Base-by-base conservation (phyloP, 306 rosid species). In the Medicago ruthenica region DNA sequence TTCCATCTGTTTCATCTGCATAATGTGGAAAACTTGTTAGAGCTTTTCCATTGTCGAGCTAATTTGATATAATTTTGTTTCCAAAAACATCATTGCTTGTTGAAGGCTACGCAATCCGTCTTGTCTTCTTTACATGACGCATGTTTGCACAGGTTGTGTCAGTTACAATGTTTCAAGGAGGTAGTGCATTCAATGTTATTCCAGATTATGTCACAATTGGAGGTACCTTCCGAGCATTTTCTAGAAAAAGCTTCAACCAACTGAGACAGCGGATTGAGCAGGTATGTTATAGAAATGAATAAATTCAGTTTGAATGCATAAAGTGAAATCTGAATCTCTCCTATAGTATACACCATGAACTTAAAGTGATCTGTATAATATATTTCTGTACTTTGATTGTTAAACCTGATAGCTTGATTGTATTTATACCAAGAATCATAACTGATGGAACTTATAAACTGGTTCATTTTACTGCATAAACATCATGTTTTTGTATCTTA, bases 221-320 rank as follows among this genome's bases (percentile, higher is more conserved):
- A n/a, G n/a, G n/a, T n/a, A n/a, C n/a, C n/a, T n/a, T n/a, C n/a
- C n/a, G n/a, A n/a, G n/a, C n/a, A n/a, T n/a, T n/a, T n/a, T n/a
- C n/a, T n/a, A n/a, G n/a, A n/a, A n/a, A n/a, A n/a, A n/a, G n/a
- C n/a, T n/a, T n/a, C n/a, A n/a, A n/a, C n/a, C n/a, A n/a, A n/a
- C n/a, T n/a, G n/a, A n/a, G n/a, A n/a, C n/a, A n/a, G n/a, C n/a
- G n/a, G n/a, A n/a, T n/a, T n/a, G n/a, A n/a, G n/a, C 79, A 92
- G 96, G 98, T 92, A 80, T 47, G 61, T 12, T 12, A 24, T 9
- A 42, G 51, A 74, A 31, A 78, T 34, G 54, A 59, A 44, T 39
- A 44, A 11, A 16, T 36, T 36, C 57, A 22, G 79, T 48, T 36
- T 70, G 27, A 14, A 70, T 27, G 16, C 59, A 69, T 54, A 60